Conservation (phyloP, 768 basidiomycete species). For the Pleurotus cornucopiae region DNA sequence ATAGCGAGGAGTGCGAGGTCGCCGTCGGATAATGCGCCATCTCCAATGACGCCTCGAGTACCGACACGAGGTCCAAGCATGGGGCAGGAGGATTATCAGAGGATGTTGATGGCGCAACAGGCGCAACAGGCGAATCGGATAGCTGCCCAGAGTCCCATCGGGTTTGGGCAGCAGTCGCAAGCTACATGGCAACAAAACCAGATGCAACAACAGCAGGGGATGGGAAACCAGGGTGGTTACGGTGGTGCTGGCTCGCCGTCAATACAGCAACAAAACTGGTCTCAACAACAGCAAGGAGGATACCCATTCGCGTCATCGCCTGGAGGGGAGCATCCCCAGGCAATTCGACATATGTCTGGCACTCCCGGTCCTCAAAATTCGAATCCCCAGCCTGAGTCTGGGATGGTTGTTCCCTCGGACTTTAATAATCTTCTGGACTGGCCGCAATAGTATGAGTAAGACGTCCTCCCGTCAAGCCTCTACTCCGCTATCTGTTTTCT, state of each 20-base stretch:
- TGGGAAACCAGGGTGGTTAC: conserved; percentile 23
- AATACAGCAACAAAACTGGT: conserved; percentile 26
- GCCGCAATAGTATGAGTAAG: conserved; percentile 31
- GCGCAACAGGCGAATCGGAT: conserved; percentile 32
- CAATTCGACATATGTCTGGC: conserved; percentile 46
- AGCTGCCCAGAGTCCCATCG: conserved; percentile 30
- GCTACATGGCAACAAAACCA: conserved; percentile 18
- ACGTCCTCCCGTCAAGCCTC: conserved; percentile 2
- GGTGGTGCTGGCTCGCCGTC: conserved; percentile 28
- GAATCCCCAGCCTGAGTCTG: conserved; percentile 35
- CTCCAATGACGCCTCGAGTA: conserved; percentile 47
- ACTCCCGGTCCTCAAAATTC: conserved; percentile 43
- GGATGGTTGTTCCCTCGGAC: conserved; percentile 42
- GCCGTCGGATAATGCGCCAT: conserved; percentile 59
- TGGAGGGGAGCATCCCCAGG: conserved; percentile 29
- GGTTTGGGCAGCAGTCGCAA: conserved; percentile 25
- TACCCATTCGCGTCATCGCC: conserved; percentile 38
- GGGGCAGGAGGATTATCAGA: conserved; percentile 53
- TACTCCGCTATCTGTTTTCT: background rate
- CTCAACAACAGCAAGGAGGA: conserved; percentile 16
- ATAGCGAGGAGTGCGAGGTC: conserved; percentile 74
- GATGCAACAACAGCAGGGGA: conserved; percentile 23
- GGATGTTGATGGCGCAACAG: conserved; percentile 40
- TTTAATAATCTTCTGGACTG: conserved; percentile 56
- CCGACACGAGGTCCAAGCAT: conserved; percentile 32